Conservation (phyloP, 75 land plant genomes). For the Sequoiadendron giganteum region DNA sequence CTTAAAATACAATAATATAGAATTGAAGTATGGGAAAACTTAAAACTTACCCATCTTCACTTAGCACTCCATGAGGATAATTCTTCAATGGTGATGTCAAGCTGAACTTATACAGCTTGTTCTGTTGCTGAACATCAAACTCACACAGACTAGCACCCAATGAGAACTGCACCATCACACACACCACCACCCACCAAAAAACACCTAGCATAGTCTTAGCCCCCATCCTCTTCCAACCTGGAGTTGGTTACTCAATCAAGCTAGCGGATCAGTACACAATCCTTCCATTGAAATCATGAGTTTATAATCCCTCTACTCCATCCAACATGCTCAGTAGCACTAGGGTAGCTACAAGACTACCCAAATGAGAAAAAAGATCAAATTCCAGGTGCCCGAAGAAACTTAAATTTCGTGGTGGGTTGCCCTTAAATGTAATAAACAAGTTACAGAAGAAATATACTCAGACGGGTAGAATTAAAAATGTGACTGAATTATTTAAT, state of each 20-base stretch:
- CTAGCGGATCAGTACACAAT: not conserved
- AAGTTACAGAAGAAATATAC: no score
- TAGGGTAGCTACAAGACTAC: not conserved
- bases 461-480: no score
- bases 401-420: no score
- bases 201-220: not conserved
- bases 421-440: no score
- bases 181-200: not conserved
- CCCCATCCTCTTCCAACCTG: not conserved
- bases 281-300: not conserved
- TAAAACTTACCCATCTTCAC: slow-evolving; percentile 78
- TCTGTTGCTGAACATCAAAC: slow-evolving; percentile 26
- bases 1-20: not conserved
- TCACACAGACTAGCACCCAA: slow-evolving; percentile 35
- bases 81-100: slow-evolving; percentile 44
- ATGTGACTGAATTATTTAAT: no score
- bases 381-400: not conserved
- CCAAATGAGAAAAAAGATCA: not conserved
- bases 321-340: not conserved
- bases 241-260: not conserved
- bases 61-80: slow-evolving; percentile 74
- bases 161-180: not conserved
- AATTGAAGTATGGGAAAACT: not conserved
- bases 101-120: slow-evolving; percentile 52
- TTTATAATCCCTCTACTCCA: not conserved